Conservation (phyloP, 352 stramenopile species). For the Globisporangium irregulare region DNA sequence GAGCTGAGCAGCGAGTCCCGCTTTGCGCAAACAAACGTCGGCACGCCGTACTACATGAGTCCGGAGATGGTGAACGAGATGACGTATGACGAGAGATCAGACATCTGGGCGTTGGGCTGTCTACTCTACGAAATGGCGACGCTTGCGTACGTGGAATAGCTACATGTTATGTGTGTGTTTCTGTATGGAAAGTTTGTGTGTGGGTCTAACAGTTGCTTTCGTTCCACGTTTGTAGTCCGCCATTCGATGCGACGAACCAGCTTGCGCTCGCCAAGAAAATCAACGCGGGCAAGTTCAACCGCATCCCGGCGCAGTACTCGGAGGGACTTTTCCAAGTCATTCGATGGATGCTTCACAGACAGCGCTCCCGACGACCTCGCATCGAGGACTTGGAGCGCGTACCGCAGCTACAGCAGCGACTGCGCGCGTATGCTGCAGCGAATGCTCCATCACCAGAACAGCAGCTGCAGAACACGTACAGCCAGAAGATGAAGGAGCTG, state of each 20-base stretch:
- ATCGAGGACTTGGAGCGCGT: constrained; percentile 86
- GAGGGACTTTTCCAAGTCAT: constrained; percentile 90
- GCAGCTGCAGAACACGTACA: constrained; percentile 78
- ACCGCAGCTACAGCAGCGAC: constrained; percentile 73
- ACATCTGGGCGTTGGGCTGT: constrained; percentile 91
- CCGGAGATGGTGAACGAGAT: constrained; percentile 92
- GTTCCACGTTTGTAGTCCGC: constrained; percentile 41
- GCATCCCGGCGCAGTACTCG: constrained; percentile 89
- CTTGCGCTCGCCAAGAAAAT: constrained; percentile 93
- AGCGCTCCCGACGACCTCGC: constrained; percentile 73
- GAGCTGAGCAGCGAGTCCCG: constrained; percentile 88
- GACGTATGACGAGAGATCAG: constrained; percentile 90
- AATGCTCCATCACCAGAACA: constrained; percentile 54
- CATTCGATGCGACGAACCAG: constrained; percentile 92
- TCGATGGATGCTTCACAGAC: constrained; percentile 88
- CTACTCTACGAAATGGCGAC: constrained; percentile 91
- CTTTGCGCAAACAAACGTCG: constrained; percentile 90
- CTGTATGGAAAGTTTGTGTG: neutral
- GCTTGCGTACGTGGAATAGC: constrained; percentile 52
- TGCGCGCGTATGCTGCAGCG: constrained; percentile 72
- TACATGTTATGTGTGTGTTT: neutral
- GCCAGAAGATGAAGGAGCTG: constrained; percentile 87
- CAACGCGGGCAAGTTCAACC: constrained; percentile 89
- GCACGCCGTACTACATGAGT: constrained; percentile 93
- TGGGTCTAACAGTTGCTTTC: neutral